A percentile compares a stretch with the other conserved stretches of the same genome.
Conservation (phyloP, 768 basidiomycete genomes). For the Cystofilobasidium capitatum region DNA sequence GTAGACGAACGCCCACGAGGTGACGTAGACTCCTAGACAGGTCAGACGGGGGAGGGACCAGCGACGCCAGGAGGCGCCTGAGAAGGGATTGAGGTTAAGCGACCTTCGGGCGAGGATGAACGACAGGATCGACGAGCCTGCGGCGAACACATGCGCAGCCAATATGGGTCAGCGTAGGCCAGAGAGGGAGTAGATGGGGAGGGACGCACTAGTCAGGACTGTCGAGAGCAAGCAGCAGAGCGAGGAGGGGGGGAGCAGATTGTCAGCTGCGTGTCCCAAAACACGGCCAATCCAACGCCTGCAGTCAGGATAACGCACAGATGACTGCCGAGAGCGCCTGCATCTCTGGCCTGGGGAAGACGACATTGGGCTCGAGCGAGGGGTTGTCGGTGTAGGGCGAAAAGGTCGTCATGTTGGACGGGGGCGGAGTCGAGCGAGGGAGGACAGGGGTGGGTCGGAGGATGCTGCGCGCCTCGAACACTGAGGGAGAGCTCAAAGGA, state of each 20-base stretch:
- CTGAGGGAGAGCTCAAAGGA: no score
- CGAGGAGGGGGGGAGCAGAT: not conserved
- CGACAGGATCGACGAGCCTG: constrained; percentile 18
- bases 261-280: not conserved
- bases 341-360: constrained; percentile 23
- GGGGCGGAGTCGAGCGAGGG: no score
- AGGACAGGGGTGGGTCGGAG: no score
- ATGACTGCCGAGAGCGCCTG: constrained; percentile 20
- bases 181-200: not conserved
- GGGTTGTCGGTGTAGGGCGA: constrained; percentile 19
- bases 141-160: not conserved
- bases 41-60: constrained; percentile 17
- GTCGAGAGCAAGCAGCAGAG: not conserved
- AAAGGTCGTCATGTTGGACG: not conserved
- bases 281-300: not conserved
- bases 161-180: not conserved
- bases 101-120: constrained; percentile 23
- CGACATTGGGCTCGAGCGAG: not conserved
- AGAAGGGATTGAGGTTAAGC: constrained; percentile 15
- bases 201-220: constrained; percentile 8
- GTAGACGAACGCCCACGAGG: constrained; percentile 7
- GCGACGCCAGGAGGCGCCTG: not conserved
- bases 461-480: no score
- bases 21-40: constrained; percentile 17
- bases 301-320: not conserved